Evolutionary conservation across 345 rosid genomes (phyloP), one percentile per base, ranked within the genome.

Genomic region (Syzygium aromaticum): DNA sequence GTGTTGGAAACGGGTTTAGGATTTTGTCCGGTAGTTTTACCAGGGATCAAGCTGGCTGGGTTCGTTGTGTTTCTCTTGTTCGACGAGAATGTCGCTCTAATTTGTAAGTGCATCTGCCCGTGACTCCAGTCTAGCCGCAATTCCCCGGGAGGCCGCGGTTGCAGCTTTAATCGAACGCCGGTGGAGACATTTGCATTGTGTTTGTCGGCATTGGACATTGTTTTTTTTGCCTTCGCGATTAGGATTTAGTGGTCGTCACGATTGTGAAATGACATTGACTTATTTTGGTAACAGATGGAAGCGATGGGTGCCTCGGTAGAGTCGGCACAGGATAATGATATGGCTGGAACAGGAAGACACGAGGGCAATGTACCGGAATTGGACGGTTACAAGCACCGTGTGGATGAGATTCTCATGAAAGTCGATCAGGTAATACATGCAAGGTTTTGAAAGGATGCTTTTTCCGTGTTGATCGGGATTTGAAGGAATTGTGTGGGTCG

Each of bases 401-500:
- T 96, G 86, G 95, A 95, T 85, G 94, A 93, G 86, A 92, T 94
- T 53, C 89, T 89, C 52, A 86, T 86, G 67, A 92, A 93, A 90
- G 95, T 96, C 89, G 93, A 92, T 89, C 90, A 95, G 98, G 98
- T 94, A 91, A 84, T 85, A 13, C 54, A 51, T 52, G 28, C 84
- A 27, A 84, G 27, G 82, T 19, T 73, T 56, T 64, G 63, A 53
- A 67, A 23, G 49, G 51, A 22, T 52, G 46, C 40, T 30, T 43
- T n/a, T 86, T 25, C 43, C 59, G 21, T 46, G 56, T 43, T 63
- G 73, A 61, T 86, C 85, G 11, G 13, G 54, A 49, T 85, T 43
- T 56, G 86, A 52, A 46, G 77, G 52, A 52, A 23, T 52, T 25
- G 22, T n/a, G 54, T 84, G 25, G 25, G 46, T 84, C 1, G 38